A percentile compares a stretch with the other conserved stretches of the same genome.
Conservation (phyloP, 2,329 filamentous ascomycete genomes). For the Trichoderma oligosporum region DNA sequence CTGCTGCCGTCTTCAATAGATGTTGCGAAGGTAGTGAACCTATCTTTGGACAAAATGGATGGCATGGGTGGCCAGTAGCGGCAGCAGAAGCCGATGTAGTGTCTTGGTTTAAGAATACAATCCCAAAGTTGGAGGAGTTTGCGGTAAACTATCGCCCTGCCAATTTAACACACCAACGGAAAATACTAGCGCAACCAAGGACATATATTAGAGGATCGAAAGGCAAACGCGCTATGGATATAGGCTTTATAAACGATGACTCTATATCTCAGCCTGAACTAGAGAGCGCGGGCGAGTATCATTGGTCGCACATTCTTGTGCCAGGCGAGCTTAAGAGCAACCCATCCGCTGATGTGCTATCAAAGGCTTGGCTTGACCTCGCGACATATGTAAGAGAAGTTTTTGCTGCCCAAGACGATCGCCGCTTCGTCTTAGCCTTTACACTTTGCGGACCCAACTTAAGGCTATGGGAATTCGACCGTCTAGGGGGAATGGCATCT, state of each 20-base stretch:
- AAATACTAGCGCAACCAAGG: constrained; percentile 28
- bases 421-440: constrained; percentile 46
- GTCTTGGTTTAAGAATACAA: constrained; percentile 32
- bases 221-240: constrained; percentile 27
- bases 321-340: constrained; percentile 47
- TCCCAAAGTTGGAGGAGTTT: constrained; percentile 29
- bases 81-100: constrained; percentile 36
- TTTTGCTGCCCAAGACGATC: constrained; percentile 38
- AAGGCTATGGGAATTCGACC: constrained; percentile 46
- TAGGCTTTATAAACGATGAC: constrained; percentile 33
- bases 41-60: constrained; percentile 31
- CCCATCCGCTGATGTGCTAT: constrained; percentile 34
- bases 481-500: constrained; percentile 43
- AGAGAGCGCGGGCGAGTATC: constrained; percentile 27
- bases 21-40: constrained; percentile 31
- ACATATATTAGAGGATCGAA: constrained; percentile 27
- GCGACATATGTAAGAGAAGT: constrained; percentile 44
- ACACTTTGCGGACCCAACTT: constrained; percentile 45
- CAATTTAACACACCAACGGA: constrained; percentile 23
- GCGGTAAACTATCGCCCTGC: constrained; percentile 23
- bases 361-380: constrained; percentile 34
- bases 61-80: constrained; percentile 34
- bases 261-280: neutral
- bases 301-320: constrained; percentile 43
- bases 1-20: constrained; percentile 35